Percentiles rank a stretch among this genome's conserved stretches.
Conservation (phyloP, 192 early-diverging fungal species). For the Coemansia erecta region DNA sequence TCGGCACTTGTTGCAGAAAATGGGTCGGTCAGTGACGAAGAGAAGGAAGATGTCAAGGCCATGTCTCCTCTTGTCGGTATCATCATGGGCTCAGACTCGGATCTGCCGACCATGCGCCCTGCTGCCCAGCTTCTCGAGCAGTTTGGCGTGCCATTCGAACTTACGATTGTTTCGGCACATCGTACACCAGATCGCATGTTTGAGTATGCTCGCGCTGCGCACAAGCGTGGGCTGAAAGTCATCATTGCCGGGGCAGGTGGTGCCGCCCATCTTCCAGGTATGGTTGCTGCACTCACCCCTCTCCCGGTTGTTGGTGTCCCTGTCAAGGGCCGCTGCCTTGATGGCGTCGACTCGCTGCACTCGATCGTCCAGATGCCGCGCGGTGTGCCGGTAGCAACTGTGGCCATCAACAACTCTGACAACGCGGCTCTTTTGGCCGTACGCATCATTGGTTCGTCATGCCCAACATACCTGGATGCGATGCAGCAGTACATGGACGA, state of each 20-base stretch:
- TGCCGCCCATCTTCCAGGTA: slow-evolving; percentile 97
- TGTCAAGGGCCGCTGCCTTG: slow-evolving; percentile 85
- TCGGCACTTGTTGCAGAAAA: slow-evolving; percentile 10
- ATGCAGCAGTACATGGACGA: slow-evolving; percentile 77
- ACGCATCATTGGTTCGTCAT: slow-evolving; percentile 80
- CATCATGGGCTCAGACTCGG: slow-evolving; percentile 99
- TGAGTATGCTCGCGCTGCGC: slow-evolving; percentile 85
- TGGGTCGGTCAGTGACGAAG: slow-evolving; percentile 28
- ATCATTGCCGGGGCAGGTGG: slow-evolving; percentile 99
- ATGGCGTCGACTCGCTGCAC: slow-evolving; percentile 95
- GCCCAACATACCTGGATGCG: slow-evolving; percentile 71
- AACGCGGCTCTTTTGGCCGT: slow-evolving; percentile 95
- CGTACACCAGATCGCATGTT: slow-evolving; percentile 93
- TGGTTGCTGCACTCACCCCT: slow-evolving; percentile 98
- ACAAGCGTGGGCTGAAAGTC: slow-evolving; percentile 86
- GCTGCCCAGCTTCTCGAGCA: slow-evolving; percentile 86
- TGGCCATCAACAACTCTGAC: slow-evolving; percentile 97
- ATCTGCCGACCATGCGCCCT: slow-evolving; percentile 90
- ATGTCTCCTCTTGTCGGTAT: slow-evolving; percentile 86
- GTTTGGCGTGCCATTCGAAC: slow-evolving; percentile 91
- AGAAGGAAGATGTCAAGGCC: slow-evolving; percentile 29
- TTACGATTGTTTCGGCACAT: slow-evolving; percentile 97
- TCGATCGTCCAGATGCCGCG: slow-evolving; percentile 99
- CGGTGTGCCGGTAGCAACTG: slow-evolving; percentile 97
- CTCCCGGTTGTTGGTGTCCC: slow-evolving; percentile 98